phyloP scores from a whole-genome alignment of 2,329 filamentous ascomycete genomes.

The Colletotrichum liaoningense region DNA sequence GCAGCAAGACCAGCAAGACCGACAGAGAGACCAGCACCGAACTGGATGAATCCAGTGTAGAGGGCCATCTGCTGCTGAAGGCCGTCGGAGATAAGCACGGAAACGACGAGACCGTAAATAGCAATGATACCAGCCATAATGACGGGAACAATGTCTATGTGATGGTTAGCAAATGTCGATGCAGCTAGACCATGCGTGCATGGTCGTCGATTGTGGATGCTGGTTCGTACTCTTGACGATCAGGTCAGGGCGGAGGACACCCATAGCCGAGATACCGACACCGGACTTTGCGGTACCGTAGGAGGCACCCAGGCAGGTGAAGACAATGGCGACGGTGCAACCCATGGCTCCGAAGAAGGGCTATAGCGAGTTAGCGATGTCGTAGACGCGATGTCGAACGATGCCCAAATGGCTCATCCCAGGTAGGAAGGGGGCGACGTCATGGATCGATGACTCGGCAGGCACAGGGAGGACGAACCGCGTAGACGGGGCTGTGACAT shows the following conservation, averaged over 20 bases:
- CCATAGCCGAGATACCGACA: conserved; percentile 98
- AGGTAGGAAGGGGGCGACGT: conserved; percentile 33
- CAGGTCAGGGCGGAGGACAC: conserved; percentile 95
- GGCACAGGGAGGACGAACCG: conserved; percentile 77
- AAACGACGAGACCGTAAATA: conserved; percentile 95
- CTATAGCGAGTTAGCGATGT: conserved; percentile 55
- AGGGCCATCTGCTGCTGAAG: conserved; percentile 78
- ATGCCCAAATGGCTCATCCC: conserved; percentile 35
- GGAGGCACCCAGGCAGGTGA: conserved; percentile 95
- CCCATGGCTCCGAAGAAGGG: conserved; percentile 98
- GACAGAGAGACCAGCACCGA: conserved; percentile 85
- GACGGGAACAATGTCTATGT: conserved; percentile 96
- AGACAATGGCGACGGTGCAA: conserved; percentile 96
- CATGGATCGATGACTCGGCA: conserved; percentile 36
- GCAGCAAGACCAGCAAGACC: conserved; percentile 86
- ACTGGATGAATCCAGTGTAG: conserved; percentile 87
- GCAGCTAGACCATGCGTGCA: neutral
- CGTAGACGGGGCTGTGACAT: conserved; percentile 87
- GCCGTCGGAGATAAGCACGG: conserved; percentile 86
- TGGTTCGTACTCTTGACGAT: conserved; percentile 94
- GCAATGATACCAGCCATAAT: conserved; percentile 99
- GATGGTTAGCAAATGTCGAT: conserved; percentile 33
- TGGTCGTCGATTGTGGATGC: neutral
- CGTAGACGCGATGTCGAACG: conserved; percentile 15
- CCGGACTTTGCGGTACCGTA: conserved; percentile 99